A percentile compares a stretch with the other conserved stretches of the same genome.
Evolutionary conservation across 2,329 filamentous ascomycete species (phyloP).

Genomic region (Clarireedia sp.): DNA sequence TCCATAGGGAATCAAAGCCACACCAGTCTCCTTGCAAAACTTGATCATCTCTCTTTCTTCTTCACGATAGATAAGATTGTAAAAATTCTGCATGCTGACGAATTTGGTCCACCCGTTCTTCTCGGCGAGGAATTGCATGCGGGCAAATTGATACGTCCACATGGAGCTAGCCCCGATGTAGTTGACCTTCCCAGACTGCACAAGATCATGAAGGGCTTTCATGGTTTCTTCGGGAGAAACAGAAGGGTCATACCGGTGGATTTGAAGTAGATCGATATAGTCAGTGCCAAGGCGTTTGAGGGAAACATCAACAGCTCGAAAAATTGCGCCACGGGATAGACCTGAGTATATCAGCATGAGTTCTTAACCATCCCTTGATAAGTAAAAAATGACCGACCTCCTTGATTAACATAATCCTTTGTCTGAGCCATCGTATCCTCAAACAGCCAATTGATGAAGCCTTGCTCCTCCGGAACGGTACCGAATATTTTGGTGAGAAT

Average conservation of each 20-base stretch:
- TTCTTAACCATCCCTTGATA: neutral
- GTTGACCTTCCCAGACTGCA: constrained; percentile 46
- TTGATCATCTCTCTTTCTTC: constrained; percentile 40
- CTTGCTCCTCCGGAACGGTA: constrained; percentile 38
- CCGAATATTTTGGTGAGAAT: constrained; percentile 48
- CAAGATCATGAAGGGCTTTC: constrained; percentile 49
- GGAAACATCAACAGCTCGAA: constrained; percentile 53
- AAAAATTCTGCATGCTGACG: constrained; percentile 46
- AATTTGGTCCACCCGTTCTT: constrained; percentile 46
- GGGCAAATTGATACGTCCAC: constrained; percentile 39
- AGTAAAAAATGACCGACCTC: constrained; percentile 17
- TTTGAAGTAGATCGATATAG: constrained; percentile 52
- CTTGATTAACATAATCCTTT: constrained; percentile 41
- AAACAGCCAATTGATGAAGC: constrained; percentile 22
- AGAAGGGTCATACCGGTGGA: constrained; percentile 46
- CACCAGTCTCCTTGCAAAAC: constrained; percentile 35
- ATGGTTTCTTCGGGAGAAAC: constrained; percentile 49
- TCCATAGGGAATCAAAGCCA: constrained; percentile 31
- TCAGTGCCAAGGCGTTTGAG: constrained; percentile 43
- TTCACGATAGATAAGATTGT: constrained; percentile 47
- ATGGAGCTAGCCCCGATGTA: constrained; percentile 44
- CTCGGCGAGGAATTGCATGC: constrained; percentile 41
- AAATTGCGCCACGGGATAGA: constrained; percentile 54
- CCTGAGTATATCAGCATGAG: constrained; percentile 30
- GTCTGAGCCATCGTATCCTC: constrained; percentile 33